These are phyloP conservation scores for Zymoseptoria passerinii DNA, from an alignment of 2,329 filamentous ascomycete species.

Conservation along the genomic window DNA sequence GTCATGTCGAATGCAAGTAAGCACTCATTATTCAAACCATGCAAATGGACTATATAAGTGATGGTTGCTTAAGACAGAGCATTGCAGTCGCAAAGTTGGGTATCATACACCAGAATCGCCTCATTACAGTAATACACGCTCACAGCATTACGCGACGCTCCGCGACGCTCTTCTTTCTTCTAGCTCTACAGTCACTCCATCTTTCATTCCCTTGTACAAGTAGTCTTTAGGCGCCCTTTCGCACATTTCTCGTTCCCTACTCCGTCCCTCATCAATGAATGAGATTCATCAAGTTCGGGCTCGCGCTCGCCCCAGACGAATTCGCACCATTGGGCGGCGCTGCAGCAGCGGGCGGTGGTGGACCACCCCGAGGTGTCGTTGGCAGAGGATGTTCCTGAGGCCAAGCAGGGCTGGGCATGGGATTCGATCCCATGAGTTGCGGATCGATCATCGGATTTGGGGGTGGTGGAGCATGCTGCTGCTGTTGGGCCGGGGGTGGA, in stretches of 20 bases:
- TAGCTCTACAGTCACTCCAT: background rate
- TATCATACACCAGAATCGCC: background rate
- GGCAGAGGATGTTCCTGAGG: conserved; percentile 14
- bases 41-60: background rate
- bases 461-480: conserved; percentile 6
- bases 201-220: background rate
- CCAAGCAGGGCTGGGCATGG: conserved; percentile 10
- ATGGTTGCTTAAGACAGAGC: background rate
- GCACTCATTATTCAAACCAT: background rate
- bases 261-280: conserved; percentile 29
- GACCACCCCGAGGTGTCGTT: conserved; percentile 21
- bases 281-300: conserved; percentile 41
- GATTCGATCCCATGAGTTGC: conserved; percentile 7
- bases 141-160: background rate
- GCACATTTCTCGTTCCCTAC: background rate
- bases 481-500: conserved; percentile 7
- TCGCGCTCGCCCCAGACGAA: conserved; percentile 35
- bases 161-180: background rate
- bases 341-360: conserved; percentile 13
- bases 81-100: background rate
- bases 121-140: background rate
- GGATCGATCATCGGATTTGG: conserved; percentile 2
- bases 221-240: background rate
- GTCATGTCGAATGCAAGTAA: too few relatives aligned
- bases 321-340: conserved; percentile 10